A percentile compares a stretch with the other conserved stretches of the same genome.
phyloP scores from a whole-genome alignment of 2,329 filamentous ascomycete genomes.

The Penicillium sp. region DNA sequence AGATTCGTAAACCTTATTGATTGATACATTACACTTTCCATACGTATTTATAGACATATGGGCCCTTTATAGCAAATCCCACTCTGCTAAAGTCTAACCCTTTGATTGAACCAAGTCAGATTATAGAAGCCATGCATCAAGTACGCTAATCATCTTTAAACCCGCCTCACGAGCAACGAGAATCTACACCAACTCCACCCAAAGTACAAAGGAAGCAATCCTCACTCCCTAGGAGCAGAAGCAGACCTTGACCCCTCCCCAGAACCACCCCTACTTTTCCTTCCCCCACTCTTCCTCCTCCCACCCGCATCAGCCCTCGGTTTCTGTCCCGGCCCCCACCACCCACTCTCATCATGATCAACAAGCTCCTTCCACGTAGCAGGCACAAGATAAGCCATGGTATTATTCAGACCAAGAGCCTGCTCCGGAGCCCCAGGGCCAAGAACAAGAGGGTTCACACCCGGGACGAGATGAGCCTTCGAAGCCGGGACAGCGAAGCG shows the following conservation, averaged over 20 bases:
- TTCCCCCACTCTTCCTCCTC: background rate
- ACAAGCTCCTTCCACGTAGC: conserved; percentile 17
- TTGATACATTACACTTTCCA: background rate
- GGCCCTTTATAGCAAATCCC: too few species aligned
- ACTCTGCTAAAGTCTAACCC: too few species aligned
- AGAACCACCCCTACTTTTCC: background rate
- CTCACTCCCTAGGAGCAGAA: conserved; percentile 1
- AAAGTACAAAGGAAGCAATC: background rate
- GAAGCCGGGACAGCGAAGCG: conserved; percentile 26
- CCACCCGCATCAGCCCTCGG: background rate
- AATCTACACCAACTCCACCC: too few species aligned
- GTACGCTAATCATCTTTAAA: too few species aligned
- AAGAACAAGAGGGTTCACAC: background rate
- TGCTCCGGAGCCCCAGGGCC: conserved; percentile 2
- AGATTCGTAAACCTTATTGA: background rate
- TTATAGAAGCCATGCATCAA: too few species aligned
- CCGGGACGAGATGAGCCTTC: conserved; percentile 9
- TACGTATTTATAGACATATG: too few species aligned
- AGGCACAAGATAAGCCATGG: conserved; percentile 11
- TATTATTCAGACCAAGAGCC: conserved; percentile 11
- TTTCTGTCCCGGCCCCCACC: conserved; percentile 16
- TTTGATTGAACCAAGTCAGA: too few species aligned
- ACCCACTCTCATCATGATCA: conserved; percentile 13
- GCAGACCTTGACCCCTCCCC: conserved; percentile 1
- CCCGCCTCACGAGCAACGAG: too few species aligned